Evolutionary conservation across 1,284 basidiomycete genomes (phyloP).

Genomic region (Ganoderma leucocontextum): DNA sequence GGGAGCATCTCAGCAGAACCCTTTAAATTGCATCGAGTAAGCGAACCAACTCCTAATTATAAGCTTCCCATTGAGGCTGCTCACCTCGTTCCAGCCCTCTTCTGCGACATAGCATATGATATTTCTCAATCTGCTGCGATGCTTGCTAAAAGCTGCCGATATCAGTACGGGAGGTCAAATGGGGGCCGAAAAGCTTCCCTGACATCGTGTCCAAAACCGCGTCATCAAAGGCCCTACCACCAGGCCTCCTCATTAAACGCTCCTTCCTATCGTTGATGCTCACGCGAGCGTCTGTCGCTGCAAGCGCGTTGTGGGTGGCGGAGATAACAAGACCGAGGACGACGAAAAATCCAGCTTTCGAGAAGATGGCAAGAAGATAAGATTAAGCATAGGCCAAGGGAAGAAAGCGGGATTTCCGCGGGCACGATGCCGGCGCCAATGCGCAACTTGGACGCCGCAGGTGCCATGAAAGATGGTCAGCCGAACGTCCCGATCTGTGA

Average conservation of each 20-base stretch:
- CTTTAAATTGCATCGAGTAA: constrained; percentile 21
- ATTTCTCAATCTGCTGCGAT: constrained; percentile 38
- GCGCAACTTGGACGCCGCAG: too few relatives aligned
- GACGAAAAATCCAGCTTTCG: background rate
- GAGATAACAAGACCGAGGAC: background rate
- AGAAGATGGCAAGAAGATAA: background rate
- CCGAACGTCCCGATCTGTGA: too few relatives aligned
- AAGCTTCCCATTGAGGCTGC: background rate
- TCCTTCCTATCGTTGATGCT: background rate
- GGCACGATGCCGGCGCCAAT: background rate
- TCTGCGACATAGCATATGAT: constrained; percentile 33
- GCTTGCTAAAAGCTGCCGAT: constrained; percentile 29
- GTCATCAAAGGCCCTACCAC: background rate
- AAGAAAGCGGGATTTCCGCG: background rate
- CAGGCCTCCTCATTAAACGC: background rate
- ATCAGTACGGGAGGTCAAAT: background rate
- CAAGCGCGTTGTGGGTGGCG: background rate
- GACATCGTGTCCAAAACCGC: background rate
- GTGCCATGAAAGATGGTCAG: too few relatives aligned
- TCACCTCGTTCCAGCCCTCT: constrained; percentile 12
- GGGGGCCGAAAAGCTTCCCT: background rate
- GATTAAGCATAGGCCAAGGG: background rate
- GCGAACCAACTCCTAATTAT: background rate
- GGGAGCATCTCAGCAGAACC: constrained; percentile 28
- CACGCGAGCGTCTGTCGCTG: background rate